Base-by-base conservation (phyloP, 257 asterid genomes). In the Scutellaria barbata region DNA sequence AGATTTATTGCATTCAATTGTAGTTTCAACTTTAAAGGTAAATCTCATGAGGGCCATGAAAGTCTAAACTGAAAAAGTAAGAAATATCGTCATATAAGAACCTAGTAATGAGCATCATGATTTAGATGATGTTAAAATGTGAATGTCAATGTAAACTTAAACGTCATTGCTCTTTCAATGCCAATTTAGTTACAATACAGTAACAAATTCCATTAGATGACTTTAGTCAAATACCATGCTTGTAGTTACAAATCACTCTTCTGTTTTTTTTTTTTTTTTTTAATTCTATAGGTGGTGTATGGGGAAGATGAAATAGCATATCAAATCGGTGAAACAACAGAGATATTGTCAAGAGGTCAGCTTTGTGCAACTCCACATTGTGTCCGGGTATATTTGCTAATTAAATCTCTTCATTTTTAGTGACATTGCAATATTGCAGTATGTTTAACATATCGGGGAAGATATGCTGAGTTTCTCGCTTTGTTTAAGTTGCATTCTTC, bases 301-400 rank as follows among this genome's bases (percentile, higher is more conserved):
- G 98, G 97, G 75, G 90, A 87, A 80, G 88, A 85, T 73, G 96
- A 90, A 76, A 88, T 92, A 78, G 97, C 96, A 62, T 92, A 90
- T 80, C 98, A 92, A 74, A 85, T 92, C 63, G 97, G 98, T 72
- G 97, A 92, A 82, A 92, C 95, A 42, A 92, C 98, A 12, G 96
- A 92, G 87, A 85, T 92, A 76, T 65, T 92, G 75, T 92, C 98
- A 63, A 71, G 91, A 75, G 97, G 98, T 48, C 87, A 52, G 83
- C 91, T 92, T 47, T 92, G 98, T 48, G 97, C 98, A 16, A 92
- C 98, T 50, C 98, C 98, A 22, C 98, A 92, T 77, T 92, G 97
- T 35, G 98, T 92, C 60, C 88, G 70, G 92, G 98, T 92, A 89
- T 10, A 63, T 61, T 66, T 60, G 56, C 63, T 43, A 5, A 63